phyloP scores from a whole-genome alignment of 768 basidiomycete species.

The Tulasnella sp. region DNA sequence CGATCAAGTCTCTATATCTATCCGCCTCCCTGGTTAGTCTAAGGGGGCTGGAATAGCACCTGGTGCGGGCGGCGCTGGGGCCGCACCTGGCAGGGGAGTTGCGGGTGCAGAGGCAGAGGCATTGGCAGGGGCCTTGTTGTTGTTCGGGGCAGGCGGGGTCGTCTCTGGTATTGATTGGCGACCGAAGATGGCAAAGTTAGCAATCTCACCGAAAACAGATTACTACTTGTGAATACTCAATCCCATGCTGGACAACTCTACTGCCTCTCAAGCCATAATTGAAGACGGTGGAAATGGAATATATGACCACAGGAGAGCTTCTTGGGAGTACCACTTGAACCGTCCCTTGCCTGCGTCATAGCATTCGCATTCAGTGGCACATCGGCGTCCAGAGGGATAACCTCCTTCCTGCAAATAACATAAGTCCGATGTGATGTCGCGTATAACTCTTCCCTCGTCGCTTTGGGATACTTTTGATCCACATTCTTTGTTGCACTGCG shows the following conservation, averaged over 20 bases:
- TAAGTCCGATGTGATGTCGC: conserved; percentile 83
- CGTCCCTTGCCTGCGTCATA: conserved; percentile 24
- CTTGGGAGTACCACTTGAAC: conserved; percentile 92
- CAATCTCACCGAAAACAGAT: too few species aligned
- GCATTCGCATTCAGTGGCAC: too few species aligned
- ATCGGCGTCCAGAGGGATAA: conserved; percentile 47
- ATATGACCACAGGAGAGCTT: conserved; percentile 94
- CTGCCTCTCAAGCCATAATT: conserved; percentile 96
- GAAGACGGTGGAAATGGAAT: conserved; percentile 94
- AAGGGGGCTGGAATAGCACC: background rate
- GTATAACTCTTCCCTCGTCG: conserved; percentile 72
- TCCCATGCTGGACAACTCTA: conserved; percentile 99
- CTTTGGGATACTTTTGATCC: conserved; percentile 91
- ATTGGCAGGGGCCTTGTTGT: too few species aligned
- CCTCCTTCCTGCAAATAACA: conserved; percentile 97
- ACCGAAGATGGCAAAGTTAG: too few species aligned
- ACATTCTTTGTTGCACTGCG: conserved; percentile 91
- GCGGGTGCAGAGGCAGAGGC: conserved; percentile 15
- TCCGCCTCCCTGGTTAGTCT: background rate
- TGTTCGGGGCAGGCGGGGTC: conserved; percentile 18
- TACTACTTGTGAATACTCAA: too few species aligned
- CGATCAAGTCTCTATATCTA: background rate
- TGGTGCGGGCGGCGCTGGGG: background rate
- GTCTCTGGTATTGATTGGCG: conserved; percentile 58
- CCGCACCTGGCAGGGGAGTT: background rate